Conservation (phyloP, 75 land plant species). For the Ceratopteris richardii region DNA sequence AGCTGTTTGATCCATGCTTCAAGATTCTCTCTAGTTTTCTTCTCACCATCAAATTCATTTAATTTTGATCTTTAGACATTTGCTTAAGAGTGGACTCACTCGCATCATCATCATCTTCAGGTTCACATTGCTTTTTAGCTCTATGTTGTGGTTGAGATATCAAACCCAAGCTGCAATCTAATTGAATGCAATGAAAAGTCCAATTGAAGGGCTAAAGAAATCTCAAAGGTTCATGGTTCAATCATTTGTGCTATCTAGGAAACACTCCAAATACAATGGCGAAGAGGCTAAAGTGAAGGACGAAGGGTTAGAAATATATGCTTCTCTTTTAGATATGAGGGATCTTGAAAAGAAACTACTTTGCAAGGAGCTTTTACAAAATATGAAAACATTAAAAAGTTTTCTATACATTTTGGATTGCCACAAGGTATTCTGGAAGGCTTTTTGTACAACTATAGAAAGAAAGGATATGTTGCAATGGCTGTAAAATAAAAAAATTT, state of each 20-base stretch:
- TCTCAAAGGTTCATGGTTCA: too few relatives aligned
- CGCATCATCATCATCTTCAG: too few relatives aligned
- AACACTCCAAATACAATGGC: not conserved
- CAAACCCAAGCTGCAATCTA: too few relatives aligned
- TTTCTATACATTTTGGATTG: constrained; percentile 33
- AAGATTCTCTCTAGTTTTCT: too few relatives aligned
- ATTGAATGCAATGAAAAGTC: too few relatives aligned
- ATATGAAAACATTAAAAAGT: constrained; percentile 15
- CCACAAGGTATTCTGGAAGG: constrained; percentile 43
- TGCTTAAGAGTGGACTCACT: too few relatives aligned
- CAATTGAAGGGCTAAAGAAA: too few relatives aligned
- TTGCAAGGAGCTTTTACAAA: constrained; percentile 19
- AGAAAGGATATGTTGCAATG: not conserved
- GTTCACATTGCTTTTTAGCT: too few relatives aligned
- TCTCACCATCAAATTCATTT: too few relatives aligned
- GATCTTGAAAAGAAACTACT: constrained; percentile 48
- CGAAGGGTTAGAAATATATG: constrained; percentile 11
- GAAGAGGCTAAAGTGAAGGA: constrained; percentile 17
- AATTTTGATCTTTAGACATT: too few relatives aligned
- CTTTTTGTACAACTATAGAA: not conserved
- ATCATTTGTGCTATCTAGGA: not conserved
- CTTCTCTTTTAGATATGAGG: constrained; percentile 35
- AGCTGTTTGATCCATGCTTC: too few relatives aligned
- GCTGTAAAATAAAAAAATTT: constrained; percentile 2
- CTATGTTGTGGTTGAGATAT: too few relatives aligned